Conservation (phyloP, 2,329 filamentous ascomycete species). For the Phyllosticta capitalensis region DNA sequence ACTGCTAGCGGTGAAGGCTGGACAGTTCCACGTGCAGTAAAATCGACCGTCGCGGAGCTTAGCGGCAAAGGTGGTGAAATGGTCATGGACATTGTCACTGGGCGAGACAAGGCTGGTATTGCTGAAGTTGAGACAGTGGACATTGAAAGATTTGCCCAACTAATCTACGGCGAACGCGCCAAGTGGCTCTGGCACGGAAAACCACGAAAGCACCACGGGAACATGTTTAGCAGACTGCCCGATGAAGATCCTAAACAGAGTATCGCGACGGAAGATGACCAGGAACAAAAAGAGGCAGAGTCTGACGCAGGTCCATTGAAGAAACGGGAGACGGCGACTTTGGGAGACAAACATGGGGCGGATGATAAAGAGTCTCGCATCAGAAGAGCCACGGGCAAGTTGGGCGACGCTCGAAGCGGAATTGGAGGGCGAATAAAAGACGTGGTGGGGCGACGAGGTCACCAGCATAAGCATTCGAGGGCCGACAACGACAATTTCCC, state of each 20-base stretch:
- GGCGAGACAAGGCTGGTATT: constrained; percentile 76
- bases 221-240: constrained; percentile 31
- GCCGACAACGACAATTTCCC: constrained; percentile 28
- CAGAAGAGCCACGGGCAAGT: constrained; percentile 69
- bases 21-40: constrained; percentile 88
- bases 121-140: constrained; percentile 88
- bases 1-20: constrained; percentile 82
- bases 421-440: constrained; percentile 72
- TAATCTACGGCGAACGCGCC: constrained; percentile 69
- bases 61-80: constrained; percentile 91
- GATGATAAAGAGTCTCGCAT: constrained; percentile 32
- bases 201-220: constrained; percentile 50
- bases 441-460: constrained; percentile 53
- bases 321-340: constrained; percentile 20
- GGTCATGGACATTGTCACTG: constrained; percentile 85
- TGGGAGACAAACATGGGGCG: constrained; percentile 1
- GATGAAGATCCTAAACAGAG: constrained; percentile 19
- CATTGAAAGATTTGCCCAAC: constrained; percentile 69
- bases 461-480: constrained; percentile 31
- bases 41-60: constrained; percentile 87
- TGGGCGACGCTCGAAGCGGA: constrained; percentile 72
- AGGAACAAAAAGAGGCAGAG: constrained; percentile 41
- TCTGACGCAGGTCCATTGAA: constrained; percentile 18
- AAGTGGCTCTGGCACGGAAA: constrained; percentile 97
- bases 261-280: constrained; percentile 47